Evolutionary conservation across 164 flowering plant species (phyloP).

Genomic region (Taxillus chinensis): DNA sequence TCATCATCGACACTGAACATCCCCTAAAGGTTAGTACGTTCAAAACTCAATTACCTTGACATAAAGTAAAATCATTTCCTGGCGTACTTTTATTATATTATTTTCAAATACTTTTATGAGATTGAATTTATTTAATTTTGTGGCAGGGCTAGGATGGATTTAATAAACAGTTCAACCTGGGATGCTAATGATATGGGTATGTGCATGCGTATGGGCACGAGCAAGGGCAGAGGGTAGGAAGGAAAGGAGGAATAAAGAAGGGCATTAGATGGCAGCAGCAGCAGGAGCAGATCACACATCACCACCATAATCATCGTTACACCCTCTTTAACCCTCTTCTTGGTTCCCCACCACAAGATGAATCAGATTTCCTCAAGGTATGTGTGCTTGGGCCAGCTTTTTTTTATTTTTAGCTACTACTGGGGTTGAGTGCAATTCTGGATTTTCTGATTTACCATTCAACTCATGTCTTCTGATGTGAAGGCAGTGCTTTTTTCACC

Average conservation of each 20-base stretch:
- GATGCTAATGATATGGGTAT: too few relatives aligned
- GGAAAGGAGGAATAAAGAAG: neutral
- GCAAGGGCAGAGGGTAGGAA: neutral
- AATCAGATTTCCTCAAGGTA: neutral
- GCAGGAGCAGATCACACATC: too few relatives aligned
- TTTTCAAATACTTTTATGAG: too few relatives aligned
- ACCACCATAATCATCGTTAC: neutral
- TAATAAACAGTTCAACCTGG: neutral
- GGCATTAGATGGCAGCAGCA: neutral
- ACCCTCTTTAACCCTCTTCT: neutral
- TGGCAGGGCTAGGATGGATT: neutral
- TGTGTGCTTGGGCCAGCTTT: neutral
- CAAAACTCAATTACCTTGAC: too few relatives aligned
- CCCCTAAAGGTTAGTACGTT: too few relatives aligned
- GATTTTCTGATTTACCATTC: neutral
- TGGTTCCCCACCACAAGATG: neutral
- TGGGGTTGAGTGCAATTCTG: neutral
- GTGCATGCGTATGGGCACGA: too few relatives aligned
- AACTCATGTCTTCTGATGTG: too few relatives aligned
- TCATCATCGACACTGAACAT: too few relatives aligned
- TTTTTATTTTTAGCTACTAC: too few relatives aligned
- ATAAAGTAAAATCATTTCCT: too few relatives aligned
- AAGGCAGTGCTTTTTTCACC: too few relatives aligned
- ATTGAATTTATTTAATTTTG: neutral
- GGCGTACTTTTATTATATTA: too few relatives aligned